A percentile compares a stretch with the other conserved stretches of the same genome.
These are phyloP conservation scores for Boletales sp. DNA, from an alignment of 768 basidiomycete species.

Conservation along the genomic window DNA sequence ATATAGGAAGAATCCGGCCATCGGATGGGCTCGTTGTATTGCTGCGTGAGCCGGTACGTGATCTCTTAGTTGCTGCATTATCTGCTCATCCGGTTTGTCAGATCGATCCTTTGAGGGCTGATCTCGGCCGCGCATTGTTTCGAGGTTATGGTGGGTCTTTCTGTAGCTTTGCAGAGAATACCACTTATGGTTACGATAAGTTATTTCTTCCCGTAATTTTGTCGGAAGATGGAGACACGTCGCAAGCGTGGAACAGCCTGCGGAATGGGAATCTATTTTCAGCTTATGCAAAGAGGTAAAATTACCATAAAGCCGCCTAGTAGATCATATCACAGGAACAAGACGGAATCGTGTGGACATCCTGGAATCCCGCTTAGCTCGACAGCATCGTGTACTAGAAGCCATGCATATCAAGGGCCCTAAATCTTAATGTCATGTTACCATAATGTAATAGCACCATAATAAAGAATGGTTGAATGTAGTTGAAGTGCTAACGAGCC, in stretches of 20 bases:
- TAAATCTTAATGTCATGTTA: background rate
- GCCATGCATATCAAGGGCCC: background rate
- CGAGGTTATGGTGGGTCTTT: constrained; percentile 44
- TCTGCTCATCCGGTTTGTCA: constrained; percentile 6
- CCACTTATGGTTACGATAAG: constrained; percentile 28
- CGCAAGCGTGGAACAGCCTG: constrained; percentile 30
- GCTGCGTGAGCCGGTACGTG: constrained; percentile 47
- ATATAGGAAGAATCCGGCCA: constrained; percentile 56
- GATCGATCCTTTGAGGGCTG: constrained; percentile 24
- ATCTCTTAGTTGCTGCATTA: background rate
- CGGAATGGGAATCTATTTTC: constrained; percentile 52
- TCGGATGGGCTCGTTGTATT: constrained; percentile 59
- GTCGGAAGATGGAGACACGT: constrained; percentile 45
- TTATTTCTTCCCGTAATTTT: constrained; percentile 48
- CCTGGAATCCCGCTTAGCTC: background rate
- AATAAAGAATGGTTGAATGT: background rate
- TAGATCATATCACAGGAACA: background rate
- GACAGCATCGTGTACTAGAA: background rate
- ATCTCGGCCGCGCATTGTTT: constrained; percentile 38
- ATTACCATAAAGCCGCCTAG: constrained; percentile 4
- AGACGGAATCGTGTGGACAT: no score
- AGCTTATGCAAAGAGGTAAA: constrained; percentile 43
- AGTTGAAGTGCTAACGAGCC: background rate
- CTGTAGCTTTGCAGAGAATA: background rate
- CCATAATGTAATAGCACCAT: background rate